Percentiles rank a stretch among this genome's conserved stretches.
Evolutionary conservation across 805 yeast genomes (phyloP).

Genomic region (Candida glaebosa): DNA sequence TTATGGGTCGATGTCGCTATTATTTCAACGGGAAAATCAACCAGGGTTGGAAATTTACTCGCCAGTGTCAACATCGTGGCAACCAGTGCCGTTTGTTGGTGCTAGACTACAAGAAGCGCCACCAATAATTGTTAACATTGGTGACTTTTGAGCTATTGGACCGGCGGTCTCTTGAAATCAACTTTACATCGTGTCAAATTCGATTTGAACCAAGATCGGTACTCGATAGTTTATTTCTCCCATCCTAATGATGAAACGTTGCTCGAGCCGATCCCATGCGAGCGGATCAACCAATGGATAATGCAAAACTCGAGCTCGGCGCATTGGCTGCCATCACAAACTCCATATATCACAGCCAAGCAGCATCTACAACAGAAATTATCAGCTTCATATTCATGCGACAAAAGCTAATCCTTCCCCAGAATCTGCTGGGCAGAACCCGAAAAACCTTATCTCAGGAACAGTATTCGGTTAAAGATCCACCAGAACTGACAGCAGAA

Average conservation of each 20-base stretch:
- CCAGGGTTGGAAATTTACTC: constrained; percentile 69
- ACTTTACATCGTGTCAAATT: constrained; percentile 71
- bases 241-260: constrained; percentile 67
- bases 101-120: constrained; percentile 37
- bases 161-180: constrained; percentile 68
- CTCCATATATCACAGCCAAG: constrained; percentile 55
- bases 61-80: constrained; percentile 56
- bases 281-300: constrained; percentile 25
- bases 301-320: no score
- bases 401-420: no score
- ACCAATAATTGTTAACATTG: constrained; percentile 75
- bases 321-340: no score
- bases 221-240: constrained; percentile 73
- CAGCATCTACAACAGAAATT: constrained; percentile 63
- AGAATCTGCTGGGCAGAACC: no score
- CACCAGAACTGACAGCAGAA: no score
- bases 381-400: constrained; percentile 63
- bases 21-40: constrained; percentile 65
- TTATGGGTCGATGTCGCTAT: constrained; percentile 69
- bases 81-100: constrained; percentile 58
- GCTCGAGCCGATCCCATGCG: constrained; percentile 71
- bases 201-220: constrained; percentile 59
- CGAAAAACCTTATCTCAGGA: no score
- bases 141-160: constrained; percentile 79
- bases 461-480: no score